Base-by-base conservation (phyloP, 2,329 filamentous ascomycete genomes). In the Aureobasidium musti region DNA sequence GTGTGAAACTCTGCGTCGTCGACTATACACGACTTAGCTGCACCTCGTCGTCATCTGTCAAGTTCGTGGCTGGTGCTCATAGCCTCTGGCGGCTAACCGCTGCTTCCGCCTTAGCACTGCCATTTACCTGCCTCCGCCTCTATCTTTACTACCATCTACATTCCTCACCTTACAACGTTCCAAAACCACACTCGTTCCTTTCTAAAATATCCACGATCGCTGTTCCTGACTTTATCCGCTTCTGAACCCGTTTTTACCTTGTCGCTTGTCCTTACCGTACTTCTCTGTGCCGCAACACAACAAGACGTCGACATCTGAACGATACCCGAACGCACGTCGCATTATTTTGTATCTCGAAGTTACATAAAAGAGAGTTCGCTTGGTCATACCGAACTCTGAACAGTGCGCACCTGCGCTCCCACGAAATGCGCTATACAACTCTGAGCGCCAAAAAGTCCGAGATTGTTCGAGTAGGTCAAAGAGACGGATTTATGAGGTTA, bases 31-130 rank as follows among this genome's bases (percentile, higher is more conserved):
- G 45, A 14, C 14, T 37, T 37, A 17, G 21, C 57, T 47, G 41
- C 57, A 49, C 33, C 33, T n/a, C 19, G 21, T 35, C 57, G 50
- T 52, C 45, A 39, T 41, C 33, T 23, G 3, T 2, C 33, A 50
- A 26, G n/a, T 28, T 52, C 10, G 59, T 41, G 59, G 59, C 59
- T 63, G 59, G 59, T 50, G 59, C 33, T 52, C 57, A 43, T 61
- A n/a, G 30, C 45, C n/a, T 41, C 21, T 47, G 41, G 59, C 59
- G 45, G 33, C 30, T 50, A 63, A 41, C 45, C 59, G 45, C 59
- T 52, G 59, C n/a, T 11, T 52, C 57, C 49, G 57, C 57, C 57
- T 61, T 49, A 50, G 59, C 59, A 63, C 59, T 52, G 59, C 59
- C 59, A 63, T 63, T 23, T 10, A 61, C 43, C 57, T 63, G 33